These are phyloP conservation scores for Peronospora belbahrii DNA, from an alignment of 352 stramenopile species.

Conservation along the genomic window DNA sequence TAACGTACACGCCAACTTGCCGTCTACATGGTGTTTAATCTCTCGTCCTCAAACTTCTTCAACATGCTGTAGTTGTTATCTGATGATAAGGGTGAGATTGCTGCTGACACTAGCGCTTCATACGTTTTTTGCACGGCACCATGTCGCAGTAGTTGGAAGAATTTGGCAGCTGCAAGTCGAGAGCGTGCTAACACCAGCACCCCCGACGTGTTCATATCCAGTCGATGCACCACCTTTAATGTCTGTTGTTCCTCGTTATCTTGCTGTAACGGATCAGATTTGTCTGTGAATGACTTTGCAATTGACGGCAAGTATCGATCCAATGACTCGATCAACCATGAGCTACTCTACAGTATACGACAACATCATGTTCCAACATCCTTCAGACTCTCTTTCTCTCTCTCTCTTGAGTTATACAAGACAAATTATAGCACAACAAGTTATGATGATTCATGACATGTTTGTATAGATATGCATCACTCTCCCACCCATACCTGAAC, in stretches of 20 bases:
- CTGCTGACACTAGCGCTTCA: constrained; percentile 35
- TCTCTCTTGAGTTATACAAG: too few species aligned
- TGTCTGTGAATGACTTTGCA: constrained; percentile 12
- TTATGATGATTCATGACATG: too few species aligned
- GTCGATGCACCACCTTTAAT: constrained; percentile 50
- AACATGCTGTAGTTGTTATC: constrained; percentile 1
- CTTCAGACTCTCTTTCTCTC: background rate
- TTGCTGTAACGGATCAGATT: background rate
- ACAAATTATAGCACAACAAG: too few species aligned
- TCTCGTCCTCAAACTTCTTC: constrained; percentile 19
- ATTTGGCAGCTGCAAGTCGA: constrained; percentile 53
- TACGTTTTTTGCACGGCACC: constrained; percentile 55
- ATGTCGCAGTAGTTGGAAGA: constrained; percentile 36
- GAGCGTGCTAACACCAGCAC: constrained; percentile 58
- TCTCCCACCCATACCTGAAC: constrained; percentile 47
- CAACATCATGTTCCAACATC: background rate
- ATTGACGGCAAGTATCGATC: constrained; percentile 38
- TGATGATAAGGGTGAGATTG: background rate
- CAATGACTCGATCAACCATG: constrained; percentile 34
- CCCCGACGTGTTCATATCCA: constrained; percentile 68
- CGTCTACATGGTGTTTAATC: constrained; percentile 33
- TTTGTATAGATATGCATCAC: background rate
- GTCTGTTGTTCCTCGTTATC: constrained; percentile 7
- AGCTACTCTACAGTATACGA: constrained; percentile 21
- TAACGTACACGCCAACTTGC: constrained; percentile 37